Evolutionary conservation across 805 yeast species (phyloP), one percentile per base, ranked within the genome.

Genomic region (Kluyveromyces starmeri): DNA sequence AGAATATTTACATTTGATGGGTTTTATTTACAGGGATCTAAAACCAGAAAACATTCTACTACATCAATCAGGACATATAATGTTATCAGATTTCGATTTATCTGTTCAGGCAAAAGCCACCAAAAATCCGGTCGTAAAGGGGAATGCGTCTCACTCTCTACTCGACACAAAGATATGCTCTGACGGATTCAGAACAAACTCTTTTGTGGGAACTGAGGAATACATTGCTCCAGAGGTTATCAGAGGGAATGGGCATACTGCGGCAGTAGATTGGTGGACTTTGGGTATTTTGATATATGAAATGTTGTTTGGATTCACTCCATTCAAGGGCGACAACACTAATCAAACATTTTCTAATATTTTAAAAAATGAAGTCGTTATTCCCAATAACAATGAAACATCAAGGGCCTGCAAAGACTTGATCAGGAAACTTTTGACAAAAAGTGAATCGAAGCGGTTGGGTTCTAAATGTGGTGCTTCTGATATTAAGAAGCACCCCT

Each of bases 221-320:
- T 92, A 92, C 57, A 86, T 92, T 50, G 97, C 99, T 0, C 99
- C 99, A 0, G 99, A 92, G 52, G 98, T 92, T 4, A 92, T 92
- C 36, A 68, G 92, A 55, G 97, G 97, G 1, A 83, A 88, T 47
- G 98, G 98, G 2, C 99, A 92, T 50, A 89, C 97, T 1, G 80
- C 89, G 6, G 96, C 97, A 0, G 98, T 92, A 12, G 99, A 92
- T 58, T 92, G 98, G 98, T 92, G 99, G 99, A 92, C 98, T 0
- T 64, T 92, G 44, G 99, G 99, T 3, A 86, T 92, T 14, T 69
- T 92, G 48, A 65, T 86, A 16, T 94, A 76, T 58, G 99, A 92
- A 54, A 92, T 92, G 98, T 62, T 92, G 15, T 88, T 75, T 58
- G 97, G 97, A 1, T 82, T 85, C 7, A 92, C 98, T 0, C 99